A percentile compares a stretch with the other conserved stretches of the same genome.
These are phyloP conservation scores for Fraxinus americana DNA, from an alignment of 257 asterid species.

Conservation along the genomic window DNA sequence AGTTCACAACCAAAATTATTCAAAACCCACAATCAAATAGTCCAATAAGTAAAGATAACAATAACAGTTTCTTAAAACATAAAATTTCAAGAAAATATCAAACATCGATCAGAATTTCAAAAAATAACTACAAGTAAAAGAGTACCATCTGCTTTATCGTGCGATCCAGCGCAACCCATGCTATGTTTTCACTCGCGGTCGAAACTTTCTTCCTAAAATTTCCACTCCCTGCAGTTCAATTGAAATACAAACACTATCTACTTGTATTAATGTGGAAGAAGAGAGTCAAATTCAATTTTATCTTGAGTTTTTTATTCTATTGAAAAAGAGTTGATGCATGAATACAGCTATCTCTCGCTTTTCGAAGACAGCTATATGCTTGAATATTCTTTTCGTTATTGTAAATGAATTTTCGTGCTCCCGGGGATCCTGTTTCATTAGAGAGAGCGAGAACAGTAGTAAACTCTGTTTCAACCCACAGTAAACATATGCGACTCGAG, in stretches of 20 bases:
- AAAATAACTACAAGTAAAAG: neutral
- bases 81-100: constrained; percentile 10
- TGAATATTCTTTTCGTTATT: neutral
- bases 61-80: neutral
- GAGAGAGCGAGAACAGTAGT: neutral
- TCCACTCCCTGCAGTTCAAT: neutral
- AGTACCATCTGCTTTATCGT: constrained; percentile 50
- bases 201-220: constrained; percentile 22
- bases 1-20: neutral
- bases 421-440: neutral
- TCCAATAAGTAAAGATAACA: neutral
- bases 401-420: neutral
- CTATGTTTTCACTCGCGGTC: neutral
- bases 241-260: neutral
- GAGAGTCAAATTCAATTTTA: neutral
- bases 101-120: too few relatives aligned
- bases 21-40: neutral
- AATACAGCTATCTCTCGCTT: neutral
- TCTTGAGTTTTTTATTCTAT: neutral
- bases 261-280: neutral
- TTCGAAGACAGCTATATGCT: neutral
- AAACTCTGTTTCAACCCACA: neutral
- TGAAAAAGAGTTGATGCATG: neutral
- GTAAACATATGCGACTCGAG: neutral
- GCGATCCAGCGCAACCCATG: constrained; percentile 73